Evolutionary conservation across 2,329 filamentous ascomycete species (phyloP).

Genomic region (Harringtonia lauricola): DNA sequence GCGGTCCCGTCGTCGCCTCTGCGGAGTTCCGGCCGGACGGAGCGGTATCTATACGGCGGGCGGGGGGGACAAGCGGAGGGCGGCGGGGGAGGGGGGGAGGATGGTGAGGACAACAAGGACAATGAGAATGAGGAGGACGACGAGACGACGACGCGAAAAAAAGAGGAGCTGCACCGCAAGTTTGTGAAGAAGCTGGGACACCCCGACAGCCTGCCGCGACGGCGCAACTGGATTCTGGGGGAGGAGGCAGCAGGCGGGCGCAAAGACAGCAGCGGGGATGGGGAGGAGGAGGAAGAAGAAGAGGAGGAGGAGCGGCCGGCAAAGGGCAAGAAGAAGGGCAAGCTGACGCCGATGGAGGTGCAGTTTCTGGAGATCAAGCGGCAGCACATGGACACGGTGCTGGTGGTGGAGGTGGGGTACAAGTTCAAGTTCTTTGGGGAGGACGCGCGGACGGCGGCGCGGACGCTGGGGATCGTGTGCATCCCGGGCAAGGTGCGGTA

Average conservation of each 20-base stretch:
- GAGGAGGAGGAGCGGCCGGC: conserved; percentile 34
- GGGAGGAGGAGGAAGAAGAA: conserved; percentile 46
- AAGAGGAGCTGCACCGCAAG: conserved; percentile 64
- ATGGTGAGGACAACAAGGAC: conserved; percentile 19
- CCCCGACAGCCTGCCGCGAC: conserved; percentile 67
- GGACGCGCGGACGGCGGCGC: conserved; percentile 79
- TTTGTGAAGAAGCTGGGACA: conserved; percentile 88
- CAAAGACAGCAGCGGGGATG: conserved; percentile 42
- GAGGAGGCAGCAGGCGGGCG: conserved; percentile 85
- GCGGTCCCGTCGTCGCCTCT: conserved; percentile 15
- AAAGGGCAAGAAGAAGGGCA: conserved; percentile 60
- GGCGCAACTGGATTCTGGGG: conserved; percentile 42
- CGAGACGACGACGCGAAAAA: conserved; percentile 40
- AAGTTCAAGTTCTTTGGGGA: conserved; percentile 97
- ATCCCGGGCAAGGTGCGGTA: conserved; percentile 93
- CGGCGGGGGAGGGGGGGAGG: conserved; percentile 18
- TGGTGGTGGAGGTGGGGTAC: conserved; percentile 94
- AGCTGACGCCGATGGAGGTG: conserved; percentile 88
- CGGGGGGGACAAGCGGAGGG: conserved; percentile 8
- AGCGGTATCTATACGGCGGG: conserved; percentile 36
- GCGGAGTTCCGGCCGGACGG: conserved; percentile 30
- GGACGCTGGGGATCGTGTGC: conserved; percentile 87
- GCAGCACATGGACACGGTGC: conserved; percentile 76
- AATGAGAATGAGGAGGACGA: conserved; percentile 31
- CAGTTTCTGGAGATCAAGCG: conserved; percentile 92